Conservation (phyloP, 164 flowering plant species). For the Macadamia tetraphylla region DNA sequence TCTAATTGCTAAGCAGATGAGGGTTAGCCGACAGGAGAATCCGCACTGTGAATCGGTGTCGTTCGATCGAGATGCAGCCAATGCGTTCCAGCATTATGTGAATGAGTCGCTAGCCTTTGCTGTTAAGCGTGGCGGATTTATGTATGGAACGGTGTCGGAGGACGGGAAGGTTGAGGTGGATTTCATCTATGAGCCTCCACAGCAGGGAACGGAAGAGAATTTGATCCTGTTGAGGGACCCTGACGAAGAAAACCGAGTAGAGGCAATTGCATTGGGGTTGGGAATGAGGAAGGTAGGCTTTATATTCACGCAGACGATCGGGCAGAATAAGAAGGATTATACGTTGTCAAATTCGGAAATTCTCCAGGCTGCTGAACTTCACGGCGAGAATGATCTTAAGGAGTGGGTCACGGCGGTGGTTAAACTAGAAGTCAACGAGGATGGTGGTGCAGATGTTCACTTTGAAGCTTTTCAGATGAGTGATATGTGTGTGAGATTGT, state of each 20-base stretch:
- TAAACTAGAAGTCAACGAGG: constrained; percentile 67
- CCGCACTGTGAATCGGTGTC: constrained; percentile 78
- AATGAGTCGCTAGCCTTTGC: constrained; percentile 78
- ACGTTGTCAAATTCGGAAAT: constrained; percentile 72
- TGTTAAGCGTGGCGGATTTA: constrained; percentile 82
- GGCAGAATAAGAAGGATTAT: constrained; percentile 71
- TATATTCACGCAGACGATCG: constrained; percentile 63
- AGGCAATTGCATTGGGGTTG: constrained; percentile 28
- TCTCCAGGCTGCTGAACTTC: constrained; percentile 75
- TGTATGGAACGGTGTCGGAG: constrained; percentile 71
- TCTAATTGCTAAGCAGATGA: constrained; percentile 80
- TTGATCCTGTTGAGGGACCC: constrained; percentile 56
- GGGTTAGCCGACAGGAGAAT: constrained; percentile 69
- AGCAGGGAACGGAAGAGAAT: constrained; percentile 69
- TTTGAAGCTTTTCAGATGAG: constrained; percentile 93
- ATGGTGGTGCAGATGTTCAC: constrained; percentile 67
- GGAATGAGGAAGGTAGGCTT: constrained; percentile 31
- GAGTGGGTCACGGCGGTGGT: constrained; percentile 87
- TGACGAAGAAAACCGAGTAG: constrained; percentile 37
- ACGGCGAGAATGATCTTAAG: constrained; percentile 63
- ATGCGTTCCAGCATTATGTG: constrained; percentile 78
- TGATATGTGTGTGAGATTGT: constrained; percentile 67
- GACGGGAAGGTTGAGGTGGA: constrained; percentile 74
- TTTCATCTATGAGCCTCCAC: constrained; percentile 94
- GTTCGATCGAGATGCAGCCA: constrained; percentile 80